A percentile compares a stretch with the other conserved stretches of the same genome.
phyloP scores from a whole-genome alignment of 768 basidiomycete genomes.

The Leccinellum luteum region DNA sequence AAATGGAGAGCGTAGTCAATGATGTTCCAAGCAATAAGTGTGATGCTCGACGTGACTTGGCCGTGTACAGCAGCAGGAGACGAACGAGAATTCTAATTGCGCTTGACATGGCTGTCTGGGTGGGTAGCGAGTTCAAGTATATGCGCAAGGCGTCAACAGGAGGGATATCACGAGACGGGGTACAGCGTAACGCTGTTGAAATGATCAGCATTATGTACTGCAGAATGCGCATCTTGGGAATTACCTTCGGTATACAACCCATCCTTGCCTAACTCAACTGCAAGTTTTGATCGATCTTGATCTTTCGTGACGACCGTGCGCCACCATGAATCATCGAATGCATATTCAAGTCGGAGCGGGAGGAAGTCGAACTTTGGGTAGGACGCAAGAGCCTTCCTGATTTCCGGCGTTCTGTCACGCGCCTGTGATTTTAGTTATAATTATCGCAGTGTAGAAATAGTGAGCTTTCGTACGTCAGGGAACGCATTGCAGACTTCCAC shows the following conservation, averaged over 20 bases:
- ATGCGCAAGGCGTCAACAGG: slow-evolving; percentile 37
- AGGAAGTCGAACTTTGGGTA: slow-evolving; percentile 57
- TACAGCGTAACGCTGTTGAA: slow-evolving; percentile 23
- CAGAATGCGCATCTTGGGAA: neutral
- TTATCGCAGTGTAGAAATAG: neutral
- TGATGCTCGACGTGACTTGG: slow-evolving; percentile 56
- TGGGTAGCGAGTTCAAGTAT: slow-evolving; percentile 68
- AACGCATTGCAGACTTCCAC: slow-evolving; percentile 66
- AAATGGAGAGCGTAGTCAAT: slow-evolving; percentile 73
- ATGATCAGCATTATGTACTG: slow-evolving; percentile 2
- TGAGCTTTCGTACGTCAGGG: slow-evolving; percentile 47
- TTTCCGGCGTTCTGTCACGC: slow-evolving; percentile 52
- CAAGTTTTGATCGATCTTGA: slow-evolving; percentile 28
- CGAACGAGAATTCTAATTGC: slow-evolving; percentile 60
- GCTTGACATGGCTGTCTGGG: slow-evolving; percentile 63
- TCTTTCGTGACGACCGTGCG: slow-evolving; percentile 37
- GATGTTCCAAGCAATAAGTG: slow-evolving; percentile 79
- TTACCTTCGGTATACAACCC: slow-evolving; percentile 38
- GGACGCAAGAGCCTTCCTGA: slow-evolving; percentile 43
- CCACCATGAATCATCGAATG: slow-evolving; percentile 74
- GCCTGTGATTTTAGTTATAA: slow-evolving; percentile 37
- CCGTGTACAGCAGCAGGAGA: slow-evolving; percentile 68
- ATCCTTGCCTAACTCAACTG: slow-evolving; percentile 53
- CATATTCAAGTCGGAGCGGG: slow-evolving; percentile 66
- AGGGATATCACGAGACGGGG: slow-evolving; percentile 8